Evolutionary conservation across 1,284 basidiomycete genomes (phyloP), one percentile per base, ranked within the genome.

Genomic region (Irpex lacteus): DNA sequence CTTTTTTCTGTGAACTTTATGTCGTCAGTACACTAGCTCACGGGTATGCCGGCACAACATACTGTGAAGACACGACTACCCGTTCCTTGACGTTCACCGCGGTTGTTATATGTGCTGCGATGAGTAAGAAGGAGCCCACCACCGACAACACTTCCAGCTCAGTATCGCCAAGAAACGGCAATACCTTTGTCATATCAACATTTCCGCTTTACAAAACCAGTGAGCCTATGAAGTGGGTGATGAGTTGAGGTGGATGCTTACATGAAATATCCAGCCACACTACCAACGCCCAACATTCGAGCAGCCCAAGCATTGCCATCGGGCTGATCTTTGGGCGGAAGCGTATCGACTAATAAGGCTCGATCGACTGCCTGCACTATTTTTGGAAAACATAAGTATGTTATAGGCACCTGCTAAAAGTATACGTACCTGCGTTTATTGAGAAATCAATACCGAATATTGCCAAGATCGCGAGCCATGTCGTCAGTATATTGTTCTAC

Each of bases 231-330:
- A 26, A 26, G 15, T 44, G 7, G 11, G 18, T 60, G 47, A 18
- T 15, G n/a, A 38, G 58, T 56, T 9, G 21, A 56, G 19, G 54
- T n/a, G 44, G 4, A 32, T 19, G 18, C 91, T 70, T 70, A 95
- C 94, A 93, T 82, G 71, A 93, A 95, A 76, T 95, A 96, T 0
- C 94, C 95, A 3, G 89, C 81, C 1, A 96, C 90, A 65, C 90
- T 88, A 5, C 94, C 95, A 44, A 94, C 72, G 0, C 91, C 92
- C 59, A 91, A 80, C 90, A 98, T 95, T 21, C 92, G 82, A 0
- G 94, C 94, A 1, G 94, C 96, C 96, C 97, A 99, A 0, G 96
- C 97, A 74, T 96, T 98, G 0, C 91, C 96, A 19, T 86, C 82
- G 6, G 95, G 88, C 74, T 98, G 97, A 58, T 88, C 82, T 0